Percentiles rank a stretch among this genome's conserved stretches.
Conservation (phyloP, 805 yeast species). For the Candida gorgasii region DNA sequence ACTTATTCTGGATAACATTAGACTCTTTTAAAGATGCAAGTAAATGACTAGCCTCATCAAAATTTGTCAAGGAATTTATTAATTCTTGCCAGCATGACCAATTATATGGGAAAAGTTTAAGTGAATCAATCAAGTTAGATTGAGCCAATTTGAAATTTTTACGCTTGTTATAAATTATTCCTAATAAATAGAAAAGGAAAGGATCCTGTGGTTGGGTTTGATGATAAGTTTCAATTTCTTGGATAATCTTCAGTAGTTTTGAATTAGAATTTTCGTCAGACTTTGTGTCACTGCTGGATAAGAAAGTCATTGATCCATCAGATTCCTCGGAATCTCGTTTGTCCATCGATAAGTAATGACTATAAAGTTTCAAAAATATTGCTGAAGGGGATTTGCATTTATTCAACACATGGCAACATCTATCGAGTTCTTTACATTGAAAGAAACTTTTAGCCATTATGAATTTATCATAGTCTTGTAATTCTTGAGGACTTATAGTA, state of each 20-base stretch:
- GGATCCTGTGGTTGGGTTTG: slow-evolving; percentile 43
- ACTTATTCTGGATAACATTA: slow-evolving; percentile 27
- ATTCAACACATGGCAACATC: slow-evolving; percentile 64
- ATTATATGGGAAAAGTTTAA: slow-evolving; percentile 73
- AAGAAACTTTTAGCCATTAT: slow-evolving; percentile 72
- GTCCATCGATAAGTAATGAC: slow-evolving; percentile 76
- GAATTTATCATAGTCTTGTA: slow-evolving; percentile 44
- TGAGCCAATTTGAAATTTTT: slow-evolving; percentile 64
- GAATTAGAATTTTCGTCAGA: slow-evolving; percentile 19
- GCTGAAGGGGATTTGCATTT: slow-evolving; percentile 53
- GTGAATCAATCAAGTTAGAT: slow-evolving; percentile 56
- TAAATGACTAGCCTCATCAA: slow-evolving; percentile 57
- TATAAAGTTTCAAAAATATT: slow-evolving; percentile 64
- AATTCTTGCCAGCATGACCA: slow-evolving; percentile 95
- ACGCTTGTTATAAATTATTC: slow-evolving; percentile 63
- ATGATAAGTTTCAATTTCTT: slow-evolving; percentile 39
- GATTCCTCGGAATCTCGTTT: slow-evolving; percentile 68
- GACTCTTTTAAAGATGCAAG: slow-evolving; percentile 39
- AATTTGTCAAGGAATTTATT: slow-evolving; percentile 55
- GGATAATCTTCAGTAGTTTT: slow-evolving; percentile 34
- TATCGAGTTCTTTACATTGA: slow-evolving; percentile 79
- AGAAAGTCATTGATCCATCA: slow-evolving; percentile 60
- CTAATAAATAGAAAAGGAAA: slow-evolving; percentile 70
- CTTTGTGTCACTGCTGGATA: slow-evolving; percentile 19
- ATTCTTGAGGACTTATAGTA: slow-evolving; percentile 5